Evolutionary conservation across 148 eudicot genomes (phyloP).

Genomic region (Silene conica): DNA sequence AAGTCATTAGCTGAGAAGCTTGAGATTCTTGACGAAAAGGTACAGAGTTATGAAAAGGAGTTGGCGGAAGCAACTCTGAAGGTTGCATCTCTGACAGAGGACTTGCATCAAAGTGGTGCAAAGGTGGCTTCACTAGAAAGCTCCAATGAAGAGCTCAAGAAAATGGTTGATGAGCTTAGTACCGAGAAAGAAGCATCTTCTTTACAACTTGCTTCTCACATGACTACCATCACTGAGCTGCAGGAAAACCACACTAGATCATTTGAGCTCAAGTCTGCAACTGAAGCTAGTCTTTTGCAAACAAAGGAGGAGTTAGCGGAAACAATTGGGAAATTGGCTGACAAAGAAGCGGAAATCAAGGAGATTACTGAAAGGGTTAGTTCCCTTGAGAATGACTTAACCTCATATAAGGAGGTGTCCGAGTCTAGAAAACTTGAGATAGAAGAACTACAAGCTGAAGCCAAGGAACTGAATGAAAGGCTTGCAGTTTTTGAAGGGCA

Average conservation of each 20-base stretch:
- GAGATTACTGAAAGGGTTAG: constrained; percentile 44
- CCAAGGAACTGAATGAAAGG: constrained; percentile 24
- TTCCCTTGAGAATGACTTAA: constrained; percentile 43
- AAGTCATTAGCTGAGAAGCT: constrained; percentile 53
- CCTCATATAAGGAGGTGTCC: constrained; percentile 40
- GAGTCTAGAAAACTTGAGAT: constrained; percentile 54
- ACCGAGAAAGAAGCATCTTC: constrained; percentile 59
- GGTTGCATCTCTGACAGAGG: constrained; percentile 40
- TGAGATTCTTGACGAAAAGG: constrained; percentile 48
- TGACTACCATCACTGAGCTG: constrained; percentile 60
- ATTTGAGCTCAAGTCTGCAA: constrained; percentile 48
- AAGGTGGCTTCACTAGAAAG: constrained; percentile 45
- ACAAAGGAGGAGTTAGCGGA: constrained; percentile 50
- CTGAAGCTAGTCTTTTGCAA: constrained; percentile 51
- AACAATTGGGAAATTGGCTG: constrained; percentile 38
- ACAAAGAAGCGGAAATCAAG: constrained; percentile 49
- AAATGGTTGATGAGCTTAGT: constrained; percentile 53
- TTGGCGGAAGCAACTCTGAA: constrained; percentile 45
- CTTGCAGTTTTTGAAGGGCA: constrained; percentile 22
- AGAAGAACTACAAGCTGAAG: constrained; percentile 38
- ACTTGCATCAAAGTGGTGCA: constrained; percentile 34
- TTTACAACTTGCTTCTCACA: constrained; percentile 64
- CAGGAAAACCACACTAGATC: constrained; percentile 61
- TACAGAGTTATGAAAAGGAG: constrained; percentile 49
- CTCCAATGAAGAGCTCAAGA: constrained; percentile 57